Conservation (phyloP, 345 rosid species). For the Mercurialis annua region DNA sequence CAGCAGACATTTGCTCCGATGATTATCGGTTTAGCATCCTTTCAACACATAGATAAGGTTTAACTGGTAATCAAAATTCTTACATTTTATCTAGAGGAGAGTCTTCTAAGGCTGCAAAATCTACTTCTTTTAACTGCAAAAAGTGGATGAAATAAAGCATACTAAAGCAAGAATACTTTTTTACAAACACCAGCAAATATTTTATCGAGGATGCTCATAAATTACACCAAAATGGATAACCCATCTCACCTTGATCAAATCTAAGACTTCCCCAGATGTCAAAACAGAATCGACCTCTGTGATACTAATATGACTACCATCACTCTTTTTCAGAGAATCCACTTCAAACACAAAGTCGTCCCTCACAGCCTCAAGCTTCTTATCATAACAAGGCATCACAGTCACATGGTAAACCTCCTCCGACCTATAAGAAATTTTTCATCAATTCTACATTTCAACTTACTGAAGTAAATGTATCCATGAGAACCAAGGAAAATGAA, state of each 20-base stretch:
- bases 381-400: constrained; percentile 97
- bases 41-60: neutral
- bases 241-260: constrained; percentile 66
- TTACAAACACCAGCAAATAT: constrained; percentile 4
- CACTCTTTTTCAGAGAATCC: constrained; percentile 34
- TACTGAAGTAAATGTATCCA: neutral
- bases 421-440: constrained; percentile 46
- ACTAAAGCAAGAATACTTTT: neutral
- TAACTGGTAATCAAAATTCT: constrained; percentile 14
- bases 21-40: neutral
- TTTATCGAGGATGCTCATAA: neutral
- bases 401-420: constrained; percentile 86
- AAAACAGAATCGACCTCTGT: constrained; percentile 93
- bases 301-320: constrained; percentile 25
- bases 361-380: constrained; percentile 93
- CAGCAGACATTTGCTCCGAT: constrained; percentile 2
- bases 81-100: constrained; percentile 74
- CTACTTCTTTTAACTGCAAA: constrained; percentile 71
- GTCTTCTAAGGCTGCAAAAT: constrained; percentile 64
- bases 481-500: neutral
- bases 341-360: constrained; percentile 70
- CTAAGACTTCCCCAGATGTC: constrained; percentile 86
- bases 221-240: constrained; percentile 11
- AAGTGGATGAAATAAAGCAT: constrained; percentile 4
- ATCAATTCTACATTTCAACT: constrained; percentile 9